These are phyloP conservation scores for Penicillium sp. DNA, from an alignment of 2,329 filamentous ascomycete genomes.

Conservation along the genomic window DNA sequence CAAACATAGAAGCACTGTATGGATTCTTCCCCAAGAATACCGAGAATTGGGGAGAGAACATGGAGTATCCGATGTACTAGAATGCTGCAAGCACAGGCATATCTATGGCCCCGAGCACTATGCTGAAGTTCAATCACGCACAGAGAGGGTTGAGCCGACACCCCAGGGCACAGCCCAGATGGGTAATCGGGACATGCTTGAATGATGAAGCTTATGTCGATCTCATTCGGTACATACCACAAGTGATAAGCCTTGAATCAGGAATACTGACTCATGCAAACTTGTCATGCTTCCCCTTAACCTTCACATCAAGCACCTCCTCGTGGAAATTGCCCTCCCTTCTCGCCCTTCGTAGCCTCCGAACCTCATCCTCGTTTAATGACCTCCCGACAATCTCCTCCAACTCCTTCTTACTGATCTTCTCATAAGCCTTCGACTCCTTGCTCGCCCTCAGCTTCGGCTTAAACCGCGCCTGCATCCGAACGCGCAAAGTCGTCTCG, in stretches of 20 bases:
- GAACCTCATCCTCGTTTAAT: constrained; percentile 83
- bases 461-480: constrained; percentile 96
- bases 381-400: constrained; percentile 75
- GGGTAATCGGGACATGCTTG: neutral
- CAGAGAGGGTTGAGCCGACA: neutral
- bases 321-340: constrained; percentile 90
- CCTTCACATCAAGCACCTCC: constrained; percentile 77
- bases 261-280: constrained; percentile 46
- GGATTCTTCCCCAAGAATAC: neutral
- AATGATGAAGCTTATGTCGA: neutral
- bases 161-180: neutral
- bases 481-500: constrained; percentile 71
- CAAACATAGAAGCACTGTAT: neutral
- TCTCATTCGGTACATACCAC: neutral
- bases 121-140: neutral
- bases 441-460: constrained; percentile 74
- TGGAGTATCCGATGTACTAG: neutral
- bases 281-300: constrained; percentile 92
- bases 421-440: constrained; percentile 78
- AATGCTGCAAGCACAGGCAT: neutral
- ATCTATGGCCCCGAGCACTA: neutral
- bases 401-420: constrained; percentile 80
- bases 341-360: constrained; percentile 74
- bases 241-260: neutral
- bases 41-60: no score